Percentiles rank a stretch among this genome's conserved stretches.
Evolutionary conservation across 176 grass and related monocot species (phyloP).

Genomic region (Bothriochloa decipiens): DNA sequence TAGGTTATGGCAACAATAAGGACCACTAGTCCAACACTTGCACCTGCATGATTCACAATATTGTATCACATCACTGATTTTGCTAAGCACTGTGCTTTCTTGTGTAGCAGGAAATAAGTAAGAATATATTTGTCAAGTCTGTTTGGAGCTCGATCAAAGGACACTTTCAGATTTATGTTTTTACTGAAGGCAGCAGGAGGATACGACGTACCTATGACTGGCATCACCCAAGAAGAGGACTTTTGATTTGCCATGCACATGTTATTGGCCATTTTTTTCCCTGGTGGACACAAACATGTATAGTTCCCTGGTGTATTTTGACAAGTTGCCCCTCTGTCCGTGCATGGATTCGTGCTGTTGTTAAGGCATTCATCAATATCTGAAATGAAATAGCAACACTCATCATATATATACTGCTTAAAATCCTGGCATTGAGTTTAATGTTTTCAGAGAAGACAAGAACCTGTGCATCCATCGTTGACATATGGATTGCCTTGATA

Average conservation of each 20-base stretch:
- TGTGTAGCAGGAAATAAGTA: no score
- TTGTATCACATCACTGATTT: no score
- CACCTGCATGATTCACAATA: no score
- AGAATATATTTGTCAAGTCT: no score
- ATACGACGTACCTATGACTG: not conserved
- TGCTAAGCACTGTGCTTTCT: no score
- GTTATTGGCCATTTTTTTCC: not conserved
- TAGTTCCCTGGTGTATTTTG: not conserved
- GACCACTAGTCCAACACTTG: not conserved
- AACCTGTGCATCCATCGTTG: slow-evolving; percentile 18
- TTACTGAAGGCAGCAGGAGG: no score
- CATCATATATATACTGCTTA: no score
- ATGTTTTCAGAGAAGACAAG: no score
- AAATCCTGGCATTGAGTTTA: no score
- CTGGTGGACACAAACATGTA: not conserved
- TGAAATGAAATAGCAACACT: not conserved
- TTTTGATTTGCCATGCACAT: not conserved
- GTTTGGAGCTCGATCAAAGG: no score
- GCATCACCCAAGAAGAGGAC: not conserved
- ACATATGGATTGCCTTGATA: slow-evolving; percentile 27
- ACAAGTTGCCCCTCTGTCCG: not conserved
- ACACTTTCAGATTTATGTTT: no score
- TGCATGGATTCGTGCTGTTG: not conserved
- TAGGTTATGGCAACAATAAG: not conserved
- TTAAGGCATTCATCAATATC: not conserved